These are phyloP conservation scores for grape (Vitis vinifera) DNA, from an alignment of 164 flowering plant species.

Conservation along the genomic window DNA sequence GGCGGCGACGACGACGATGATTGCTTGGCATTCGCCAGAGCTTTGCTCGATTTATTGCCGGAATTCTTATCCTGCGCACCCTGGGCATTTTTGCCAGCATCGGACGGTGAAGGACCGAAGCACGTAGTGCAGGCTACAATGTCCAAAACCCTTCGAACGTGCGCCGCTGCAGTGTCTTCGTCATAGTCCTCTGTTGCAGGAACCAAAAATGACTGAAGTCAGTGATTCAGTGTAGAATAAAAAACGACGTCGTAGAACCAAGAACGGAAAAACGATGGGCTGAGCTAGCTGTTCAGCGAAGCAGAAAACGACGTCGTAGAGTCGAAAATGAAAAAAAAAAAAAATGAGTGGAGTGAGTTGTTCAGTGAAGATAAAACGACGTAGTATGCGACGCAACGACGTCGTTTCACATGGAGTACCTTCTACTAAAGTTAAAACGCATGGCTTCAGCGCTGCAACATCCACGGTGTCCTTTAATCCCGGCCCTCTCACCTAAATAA, in stretches of 20 bases:
- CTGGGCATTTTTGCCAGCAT: constrained; percentile 32
- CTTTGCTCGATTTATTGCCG: constrained; percentile 33
- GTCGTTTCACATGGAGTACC: constrained; percentile 39
- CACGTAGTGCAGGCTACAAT: constrained; percentile 86
- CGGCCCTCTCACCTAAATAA: constrained; percentile 67
- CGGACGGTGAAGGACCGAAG: constrained; percentile 65
- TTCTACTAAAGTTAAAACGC: constrained; percentile 65
- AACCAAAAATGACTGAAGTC: not conserved
- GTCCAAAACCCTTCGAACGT: constrained; percentile 82
- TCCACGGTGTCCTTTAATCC: constrained; percentile 81
- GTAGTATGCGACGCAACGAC: constrained; percentile 5
- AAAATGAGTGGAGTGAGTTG: not conserved
- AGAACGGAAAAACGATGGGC: not conserved
- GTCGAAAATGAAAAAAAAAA: not conserved
- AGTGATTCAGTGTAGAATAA: not conserved
- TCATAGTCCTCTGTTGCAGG: constrained; percentile 80
- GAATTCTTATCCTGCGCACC: constrained; percentile 38
- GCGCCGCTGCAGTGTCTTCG: constrained; percentile 73
- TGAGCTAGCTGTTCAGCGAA: not conserved
- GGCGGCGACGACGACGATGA: constrained; percentile 15
- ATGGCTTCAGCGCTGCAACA: constrained; percentile 88
- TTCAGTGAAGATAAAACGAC: not conserved
- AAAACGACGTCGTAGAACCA: constrained; percentile 8
- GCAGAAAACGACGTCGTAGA: constrained; percentile 8
- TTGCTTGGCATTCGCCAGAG: constrained; percentile 19